Evolutionary conservation across 2,329 filamentous ascomycete species (phyloP).

Genomic region (Aspergillus pseudotamarii): DNA sequence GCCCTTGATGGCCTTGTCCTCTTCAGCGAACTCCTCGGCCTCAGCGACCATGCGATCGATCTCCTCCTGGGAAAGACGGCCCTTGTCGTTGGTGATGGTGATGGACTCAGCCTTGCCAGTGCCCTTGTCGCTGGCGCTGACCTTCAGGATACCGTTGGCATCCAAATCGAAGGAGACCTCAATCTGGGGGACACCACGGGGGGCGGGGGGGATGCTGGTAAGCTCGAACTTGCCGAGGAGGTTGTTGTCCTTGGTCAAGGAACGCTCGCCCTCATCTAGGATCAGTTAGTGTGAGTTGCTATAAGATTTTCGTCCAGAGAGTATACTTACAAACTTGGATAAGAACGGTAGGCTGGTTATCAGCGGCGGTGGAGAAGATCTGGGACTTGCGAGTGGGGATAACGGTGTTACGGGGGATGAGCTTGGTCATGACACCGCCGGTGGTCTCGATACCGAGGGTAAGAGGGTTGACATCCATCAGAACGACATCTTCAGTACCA

Average conservation of each 20-base stretch:
- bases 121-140: constrained; percentile 94
- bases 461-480: constrained; percentile 96
- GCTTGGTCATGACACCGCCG: constrained; percentile 95
- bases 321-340: constrained; percentile 75
- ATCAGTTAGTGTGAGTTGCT: constrained; percentile 22
- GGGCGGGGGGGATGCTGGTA: constrained; percentile 90
- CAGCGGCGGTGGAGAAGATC: constrained; percentile 95
- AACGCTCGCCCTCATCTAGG: constrained; percentile 78
- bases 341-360: constrained; percentile 93
- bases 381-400: constrained; percentile 97
- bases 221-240: constrained; percentile 97
- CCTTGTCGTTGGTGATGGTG: constrained; percentile 99
- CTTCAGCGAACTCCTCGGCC: constrained; percentile 97
- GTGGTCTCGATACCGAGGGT: constrained; percentile 98
- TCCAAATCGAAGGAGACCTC: constrained; percentile 98
- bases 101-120: constrained; percentile 97
- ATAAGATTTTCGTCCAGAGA: too few relatives aligned
- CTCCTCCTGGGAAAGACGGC: constrained; percentile 91
- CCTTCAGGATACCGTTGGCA: constrained; percentile 97
- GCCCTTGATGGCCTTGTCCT: constrained; percentile 97
- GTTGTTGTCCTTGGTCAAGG: constrained; percentile 97
- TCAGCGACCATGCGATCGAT: constrained; percentile 99
- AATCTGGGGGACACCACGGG: constrained; percentile 95
- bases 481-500: constrained; percentile 77
- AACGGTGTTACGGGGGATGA: constrained; percentile 91